These are phyloP conservation scores for Poteriospumella lacustris DNA, from an alignment of 108 stramenopile species.

Conservation along the genomic window DNA sequence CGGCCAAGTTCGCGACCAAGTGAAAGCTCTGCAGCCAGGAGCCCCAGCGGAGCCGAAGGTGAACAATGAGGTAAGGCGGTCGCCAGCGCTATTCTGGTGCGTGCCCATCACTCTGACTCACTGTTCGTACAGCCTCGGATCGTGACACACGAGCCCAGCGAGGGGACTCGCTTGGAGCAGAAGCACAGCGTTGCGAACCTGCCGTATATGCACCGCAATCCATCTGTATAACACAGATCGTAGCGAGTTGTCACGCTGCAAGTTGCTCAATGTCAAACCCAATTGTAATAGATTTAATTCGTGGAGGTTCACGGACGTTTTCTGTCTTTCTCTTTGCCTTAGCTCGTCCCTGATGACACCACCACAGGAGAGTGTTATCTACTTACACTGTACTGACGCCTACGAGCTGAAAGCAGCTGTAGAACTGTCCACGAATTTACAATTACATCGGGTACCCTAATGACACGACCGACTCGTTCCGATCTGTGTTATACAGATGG, in stretches of 20 bases:
- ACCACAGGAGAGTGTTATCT: not conserved
- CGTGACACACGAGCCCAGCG: conserved; percentile 48
- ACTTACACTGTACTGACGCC: not conserved
- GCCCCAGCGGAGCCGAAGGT: conserved; percentile 25
- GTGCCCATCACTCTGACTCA: not conserved
- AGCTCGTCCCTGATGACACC: not conserved
- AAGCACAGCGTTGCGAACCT: conserved; percentile 52
- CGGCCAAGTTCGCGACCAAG: not conserved
- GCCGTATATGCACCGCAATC: conserved; percentile 57
- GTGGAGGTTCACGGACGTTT: not conserved
- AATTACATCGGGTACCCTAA: conserved; percentile 50
- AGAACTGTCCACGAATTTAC: no score
- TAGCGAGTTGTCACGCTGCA: not conserved
- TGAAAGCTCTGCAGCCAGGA: conserved; percentile 25
- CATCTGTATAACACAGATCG: conserved; percentile 38
- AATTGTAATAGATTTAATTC: not conserved
- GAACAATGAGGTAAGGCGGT: conserved; percentile 3
- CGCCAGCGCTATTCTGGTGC: not conserved
- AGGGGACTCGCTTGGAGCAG: conserved; percentile 43
- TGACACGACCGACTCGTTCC: conserved; percentile 45
- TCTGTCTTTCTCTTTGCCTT: not conserved
- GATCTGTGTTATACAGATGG: conserved; percentile 46
- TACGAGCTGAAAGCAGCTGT: no score
- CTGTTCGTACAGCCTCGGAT: conserved; percentile 31
- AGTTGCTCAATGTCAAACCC: not conserved